Base-by-base conservation (phyloP, 306 rosid genomes). In the Prunus padus region DNA sequence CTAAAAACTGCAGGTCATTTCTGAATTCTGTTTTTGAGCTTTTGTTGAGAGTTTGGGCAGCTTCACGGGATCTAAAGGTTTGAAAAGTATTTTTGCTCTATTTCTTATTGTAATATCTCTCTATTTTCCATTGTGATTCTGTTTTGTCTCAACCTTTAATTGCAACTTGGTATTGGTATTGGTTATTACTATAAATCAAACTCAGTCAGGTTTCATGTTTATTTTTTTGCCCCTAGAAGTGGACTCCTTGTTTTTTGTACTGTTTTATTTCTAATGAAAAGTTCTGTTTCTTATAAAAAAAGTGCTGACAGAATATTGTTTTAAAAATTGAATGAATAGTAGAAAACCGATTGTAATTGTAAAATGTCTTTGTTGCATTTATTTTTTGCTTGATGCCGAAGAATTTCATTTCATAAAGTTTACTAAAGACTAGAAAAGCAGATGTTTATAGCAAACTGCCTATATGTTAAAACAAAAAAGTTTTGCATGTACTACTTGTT, bases 21-120 rank as follows among this genome's bases (percentile, higher is more conserved):
- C 88, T 94, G 72, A 91, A 94, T 89, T 94, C 97, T 72, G 96
- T 89, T 73, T 94, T 94, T 78, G 98, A 91, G 82, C 97, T 91
- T 82, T 86, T 94, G 81, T 81, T 94, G 83, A 89, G 85, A 87
- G 98, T 91, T 59, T 94, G 98, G 98, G 97, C 91, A 76, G 87
- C 87, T 83, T 91, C 98, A 3, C 87, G 98, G 76, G 98, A 94
- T 81, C 77, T 88, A 77, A 94, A 90, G 98, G 98, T 94, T 76
- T 72, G 83, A 51, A 72, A 73, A 37, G 60, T 63, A 11, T 14
- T 51, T n/a, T 74, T 49, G 56, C 19, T 67, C 55, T 50, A 60
- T 69, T 76, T 70, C 51, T 57, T 56, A 44, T 26, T 30, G 51
- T 67, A 55, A 44, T 52, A 67, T 76, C 45, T 19, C n/a, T 19